A percentile compares a stretch with the other conserved stretches of the same genome.
Evolutionary conservation across 2,329 filamentous ascomycete genomes (phyloP).

Genomic region (Didymosphaeria variabile): DNA sequence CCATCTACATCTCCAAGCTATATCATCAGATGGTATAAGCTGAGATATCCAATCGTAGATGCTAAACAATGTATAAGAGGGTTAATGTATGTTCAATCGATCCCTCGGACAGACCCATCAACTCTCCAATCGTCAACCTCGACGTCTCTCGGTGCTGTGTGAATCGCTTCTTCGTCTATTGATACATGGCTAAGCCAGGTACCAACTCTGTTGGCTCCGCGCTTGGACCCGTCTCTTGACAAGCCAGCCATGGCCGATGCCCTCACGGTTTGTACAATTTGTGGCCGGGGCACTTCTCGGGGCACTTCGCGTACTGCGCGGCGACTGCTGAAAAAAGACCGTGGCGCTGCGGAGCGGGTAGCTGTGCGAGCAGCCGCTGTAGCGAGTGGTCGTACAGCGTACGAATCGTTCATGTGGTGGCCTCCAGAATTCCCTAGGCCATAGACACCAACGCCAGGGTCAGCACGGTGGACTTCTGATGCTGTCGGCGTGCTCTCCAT

Average conservation of each 20-base stretch:
- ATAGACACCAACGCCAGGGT: slow-evolving; percentile 59
- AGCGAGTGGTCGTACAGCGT: slow-evolving; percentile 43
- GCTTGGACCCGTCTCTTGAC: slow-evolving; percentile 45
- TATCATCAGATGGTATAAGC: slow-evolving; percentile 1
- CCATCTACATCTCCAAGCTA: not conserved
- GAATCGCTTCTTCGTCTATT: slow-evolving; percentile 47
- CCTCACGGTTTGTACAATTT: slow-evolving; percentile 24
- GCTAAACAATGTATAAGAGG: not conserved
- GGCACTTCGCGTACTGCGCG: slow-evolving; percentile 33
- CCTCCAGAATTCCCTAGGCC: slow-evolving; percentile 62
- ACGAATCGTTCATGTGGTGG: slow-evolving; percentile 68
- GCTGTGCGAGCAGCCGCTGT: slow-evolving; percentile 39
- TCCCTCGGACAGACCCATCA: slow-evolving; percentile 47
- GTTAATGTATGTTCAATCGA: slow-evolving; percentile 29
- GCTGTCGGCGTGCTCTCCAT: slow-evolving; percentile 32
- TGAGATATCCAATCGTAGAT: slow-evolving; percentile 4
- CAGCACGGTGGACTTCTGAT: slow-evolving; percentile 40
- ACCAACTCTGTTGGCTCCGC: slow-evolving; percentile 49
- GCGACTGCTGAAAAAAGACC: slow-evolving; percentile 40
- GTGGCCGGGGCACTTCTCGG: slow-evolving; percentile 20
- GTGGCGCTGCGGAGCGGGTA: slow-evolving; percentile 32
- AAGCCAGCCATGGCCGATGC: slow-evolving; percentile 50
- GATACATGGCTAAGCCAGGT: slow-evolving; percentile 51
- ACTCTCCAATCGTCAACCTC: slow-evolving; percentile 49
- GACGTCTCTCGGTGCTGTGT: slow-evolving; percentile 40